These are phyloP conservation scores for Verticillium nubilum DNA, from an alignment of 2,329 filamentous ascomycete genomes.

Conservation along the genomic window DNA sequence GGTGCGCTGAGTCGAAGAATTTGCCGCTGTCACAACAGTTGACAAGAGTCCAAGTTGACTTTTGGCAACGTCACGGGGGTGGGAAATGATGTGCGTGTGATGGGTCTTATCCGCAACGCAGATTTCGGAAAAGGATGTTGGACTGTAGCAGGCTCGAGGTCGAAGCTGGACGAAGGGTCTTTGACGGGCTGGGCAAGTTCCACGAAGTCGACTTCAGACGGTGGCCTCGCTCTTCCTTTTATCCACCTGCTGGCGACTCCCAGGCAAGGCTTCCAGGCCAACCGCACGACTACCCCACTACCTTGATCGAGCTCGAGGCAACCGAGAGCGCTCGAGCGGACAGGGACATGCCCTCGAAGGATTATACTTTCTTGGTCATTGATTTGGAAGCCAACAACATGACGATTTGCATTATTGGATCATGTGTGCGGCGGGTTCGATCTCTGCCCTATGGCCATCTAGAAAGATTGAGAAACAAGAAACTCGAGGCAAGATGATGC, in stretches of 20 bases:
- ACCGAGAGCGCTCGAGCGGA: background rate
- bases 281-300: background rate
- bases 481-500: background rate
- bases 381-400: background rate
- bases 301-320: background rate
- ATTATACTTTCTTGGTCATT: background rate
- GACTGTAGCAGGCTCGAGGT: background rate
- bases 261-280: background rate
- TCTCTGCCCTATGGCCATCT: background rate
- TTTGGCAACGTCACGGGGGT: background rate
- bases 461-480: background rate
- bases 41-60: background rate
- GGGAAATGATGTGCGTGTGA: background rate
- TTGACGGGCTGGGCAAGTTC: background rate
- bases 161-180: background rate
- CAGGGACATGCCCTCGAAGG: background rate
- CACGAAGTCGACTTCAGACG: background rate
- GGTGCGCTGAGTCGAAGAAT: background rate
- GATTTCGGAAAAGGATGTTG: background rate
- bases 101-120: background rate
- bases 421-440: background rate
- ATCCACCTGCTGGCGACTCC: background rate
- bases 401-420: background rate
- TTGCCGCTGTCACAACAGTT: background rate
- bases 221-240: background rate